These are phyloP conservation scores for Aureobasidium mangrovei DNA, from an alignment of 2,329 filamentous ascomycete species.

Conservation along the genomic window DNA sequence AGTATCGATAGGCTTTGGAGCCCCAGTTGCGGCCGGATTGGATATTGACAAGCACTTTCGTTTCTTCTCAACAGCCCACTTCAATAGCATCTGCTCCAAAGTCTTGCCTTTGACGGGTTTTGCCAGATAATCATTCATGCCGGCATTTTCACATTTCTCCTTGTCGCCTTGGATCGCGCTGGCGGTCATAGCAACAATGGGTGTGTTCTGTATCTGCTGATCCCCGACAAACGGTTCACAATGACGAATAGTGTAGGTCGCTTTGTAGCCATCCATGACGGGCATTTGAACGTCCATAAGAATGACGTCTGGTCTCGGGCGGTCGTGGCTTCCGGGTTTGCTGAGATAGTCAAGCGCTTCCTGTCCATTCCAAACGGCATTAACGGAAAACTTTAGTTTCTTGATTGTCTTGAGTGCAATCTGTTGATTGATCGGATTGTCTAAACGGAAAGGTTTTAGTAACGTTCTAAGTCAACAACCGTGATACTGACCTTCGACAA, in stretches of 20 bases:
- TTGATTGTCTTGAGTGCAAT: constrained; percentile 67
- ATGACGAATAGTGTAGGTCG: constrained; percentile 64
- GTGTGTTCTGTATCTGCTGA: constrained; percentile 49
- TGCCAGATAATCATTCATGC: constrained; percentile 67
- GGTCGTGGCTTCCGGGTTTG: constrained; percentile 39
- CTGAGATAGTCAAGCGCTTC: constrained; percentile 66
- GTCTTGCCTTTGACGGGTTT: constrained; percentile 63
- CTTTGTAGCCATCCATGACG: constrained; percentile 68
- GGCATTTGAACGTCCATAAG: constrained; percentile 42
- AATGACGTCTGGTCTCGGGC: constrained; percentile 61
- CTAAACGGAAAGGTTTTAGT: neutral
- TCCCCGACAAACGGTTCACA: constrained; percentile 55
- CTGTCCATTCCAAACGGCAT: constrained; percentile 67
- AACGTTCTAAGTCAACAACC: neutral
- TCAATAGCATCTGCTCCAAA: constrained; percentile 61
- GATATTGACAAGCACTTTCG: constrained; percentile 20
- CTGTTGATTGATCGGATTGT: constrained; percentile 56
- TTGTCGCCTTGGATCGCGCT: constrained; percentile 68
- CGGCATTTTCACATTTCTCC: constrained; percentile 63
- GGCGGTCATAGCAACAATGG: constrained; percentile 75
- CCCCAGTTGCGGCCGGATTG: neutral
- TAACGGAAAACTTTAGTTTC: constrained; percentile 63
- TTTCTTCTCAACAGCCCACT: constrained; percentile 50
- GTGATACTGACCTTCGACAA: constrained; percentile 68
- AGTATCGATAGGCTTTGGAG: neutral